Evolutionary conservation across 1,139 yeast species (phyloP).

Genomic region (Eremothecium sinecaudum): DNA sequence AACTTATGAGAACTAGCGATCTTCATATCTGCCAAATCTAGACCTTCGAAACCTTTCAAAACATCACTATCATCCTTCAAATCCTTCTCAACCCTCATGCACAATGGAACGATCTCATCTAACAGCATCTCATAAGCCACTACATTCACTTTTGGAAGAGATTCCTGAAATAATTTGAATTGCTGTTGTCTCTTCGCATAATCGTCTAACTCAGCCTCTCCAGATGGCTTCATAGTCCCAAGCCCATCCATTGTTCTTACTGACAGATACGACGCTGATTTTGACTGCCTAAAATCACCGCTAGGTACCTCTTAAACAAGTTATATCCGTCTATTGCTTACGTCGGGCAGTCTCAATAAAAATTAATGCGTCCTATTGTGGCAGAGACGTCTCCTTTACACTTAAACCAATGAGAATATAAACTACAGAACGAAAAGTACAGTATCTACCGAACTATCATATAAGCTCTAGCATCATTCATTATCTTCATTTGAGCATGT

Average conservation of each 20-base stretch:
- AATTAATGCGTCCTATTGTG: not conserved
- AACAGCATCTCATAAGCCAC: slow-evolving; percentile 38
- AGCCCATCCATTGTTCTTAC: no score
- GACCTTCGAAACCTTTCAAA: slow-evolving; percentile 19
- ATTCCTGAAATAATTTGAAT: slow-evolving; percentile 25
- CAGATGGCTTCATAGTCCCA: slow-evolving; percentile 1
- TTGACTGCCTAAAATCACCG: no score
- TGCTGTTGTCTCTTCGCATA: slow-evolving; percentile 24
- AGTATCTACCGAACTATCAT: no score
- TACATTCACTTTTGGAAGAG: slow-evolving; percentile 26
- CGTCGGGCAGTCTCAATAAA: not conserved
- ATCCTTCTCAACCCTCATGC: slow-evolving; percentile 33
- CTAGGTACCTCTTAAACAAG: no score
- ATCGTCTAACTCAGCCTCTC: slow-evolving; percentile 12
- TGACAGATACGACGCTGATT: no score
- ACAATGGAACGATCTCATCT: slow-evolving; percentile 67
- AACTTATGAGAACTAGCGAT: slow-evolving; percentile 20
- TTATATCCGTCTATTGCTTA: no score
- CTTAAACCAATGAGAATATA: no score
- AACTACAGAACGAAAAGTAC: no score
- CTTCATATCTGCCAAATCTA: slow-evolving; percentile 8
- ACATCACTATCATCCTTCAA: slow-evolving; percentile 8
- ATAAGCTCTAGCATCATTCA: not conserved
- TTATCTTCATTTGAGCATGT: slow-evolving; percentile 7
- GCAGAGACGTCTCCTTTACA: not conserved